phyloP scores from a whole-genome alignment of 805 yeast species.

The Saccharomycopsis capsularis region DNA sequence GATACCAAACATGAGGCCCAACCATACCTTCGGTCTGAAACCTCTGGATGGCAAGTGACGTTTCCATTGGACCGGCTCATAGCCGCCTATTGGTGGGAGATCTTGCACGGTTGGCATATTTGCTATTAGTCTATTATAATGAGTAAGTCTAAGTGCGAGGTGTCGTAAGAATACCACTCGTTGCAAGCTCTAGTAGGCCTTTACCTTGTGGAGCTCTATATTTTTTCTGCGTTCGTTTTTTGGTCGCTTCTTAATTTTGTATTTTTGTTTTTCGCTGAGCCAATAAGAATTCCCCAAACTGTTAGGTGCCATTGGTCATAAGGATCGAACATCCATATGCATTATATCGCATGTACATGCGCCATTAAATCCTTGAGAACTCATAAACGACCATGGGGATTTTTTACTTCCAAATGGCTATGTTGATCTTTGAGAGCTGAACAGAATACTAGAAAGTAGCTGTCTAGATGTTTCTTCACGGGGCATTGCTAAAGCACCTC shows the following conservation, averaged over 20 bases:
- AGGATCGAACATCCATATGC: not conserved
- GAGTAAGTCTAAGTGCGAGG: no score
- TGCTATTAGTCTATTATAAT: no score
- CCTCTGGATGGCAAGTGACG: slow-evolving; percentile 82
- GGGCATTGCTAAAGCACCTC: no score
- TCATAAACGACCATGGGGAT: slow-evolving; percentile 90
- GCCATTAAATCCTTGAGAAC: slow-evolving; percentile 94
- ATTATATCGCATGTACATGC: not conserved
- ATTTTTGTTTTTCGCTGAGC: not conserved
- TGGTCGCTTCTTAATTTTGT: not conserved
- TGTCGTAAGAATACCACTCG: not conserved
- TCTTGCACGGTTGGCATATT: slow-evolving; percentile 46
- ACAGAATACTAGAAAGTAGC: no score
- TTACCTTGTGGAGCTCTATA: not conserved
- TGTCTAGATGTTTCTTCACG: no score
- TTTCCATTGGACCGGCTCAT: slow-evolving; percentile 84
- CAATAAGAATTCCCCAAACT: not conserved
- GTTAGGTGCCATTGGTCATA: not conserved
- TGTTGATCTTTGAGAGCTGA: no score
- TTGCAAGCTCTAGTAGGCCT: not conserved
- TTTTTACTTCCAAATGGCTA: slow-evolving; percentile 76
- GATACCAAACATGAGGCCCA: slow-evolving; percentile 55
- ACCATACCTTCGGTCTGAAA: slow-evolving; percentile 67
- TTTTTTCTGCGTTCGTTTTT: not conserved
- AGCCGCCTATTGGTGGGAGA: slow-evolving; percentile 81